Evolutionary conservation across 2,329 filamentous ascomycete genomes (phyloP).

Genomic region (Ascochyta fabae): DNA sequence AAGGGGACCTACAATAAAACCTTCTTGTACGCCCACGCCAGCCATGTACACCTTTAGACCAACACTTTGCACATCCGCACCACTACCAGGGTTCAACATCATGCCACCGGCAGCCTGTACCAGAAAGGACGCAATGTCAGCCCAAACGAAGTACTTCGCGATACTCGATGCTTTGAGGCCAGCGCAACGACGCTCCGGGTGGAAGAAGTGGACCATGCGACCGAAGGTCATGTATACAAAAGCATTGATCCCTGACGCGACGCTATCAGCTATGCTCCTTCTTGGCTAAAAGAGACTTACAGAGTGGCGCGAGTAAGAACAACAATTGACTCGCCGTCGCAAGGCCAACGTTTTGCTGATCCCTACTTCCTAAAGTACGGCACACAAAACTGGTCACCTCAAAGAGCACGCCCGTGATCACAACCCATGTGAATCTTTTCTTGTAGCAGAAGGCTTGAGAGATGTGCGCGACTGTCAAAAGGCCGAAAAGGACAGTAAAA

Average conservation of each 20-base stretch:
- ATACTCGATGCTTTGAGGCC: constrained; percentile 48
- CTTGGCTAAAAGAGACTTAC: constrained; percentile 4
- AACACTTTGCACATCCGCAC: constrained; percentile 35
- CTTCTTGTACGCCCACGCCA: constrained; percentile 34
- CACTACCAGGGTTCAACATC: constrained; percentile 42
- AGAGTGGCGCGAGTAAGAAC: constrained; percentile 53
- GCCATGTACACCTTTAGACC: constrained; percentile 55
- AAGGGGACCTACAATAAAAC: constrained; percentile 34
- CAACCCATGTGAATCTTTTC: constrained; percentile 52
- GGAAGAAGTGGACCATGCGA: constrained; percentile 51
- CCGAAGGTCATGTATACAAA: constrained; percentile 52
- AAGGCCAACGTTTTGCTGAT: constrained; percentile 47
- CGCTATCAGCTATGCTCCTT: not conserved
- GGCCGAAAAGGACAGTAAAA: constrained; percentile 32
- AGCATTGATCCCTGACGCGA: constrained; percentile 51
- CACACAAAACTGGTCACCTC: constrained; percentile 53
- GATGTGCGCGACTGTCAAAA: constrained; percentile 31
- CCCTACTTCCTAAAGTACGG: constrained; percentile 49
- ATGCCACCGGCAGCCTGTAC: constrained; percentile 52
- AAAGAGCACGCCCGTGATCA: constrained; percentile 54
- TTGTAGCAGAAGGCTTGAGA: constrained; percentile 29
- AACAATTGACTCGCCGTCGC: constrained; percentile 50
- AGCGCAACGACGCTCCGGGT: constrained; percentile 42
- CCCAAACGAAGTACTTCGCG: constrained; percentile 53
- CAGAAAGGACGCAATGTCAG: constrained; percentile 55